Evolutionary conservation across 192 early-diverging fungal genomes (phyloP).

Genomic region (Gaertneriomyces semiglobifer): DNA sequence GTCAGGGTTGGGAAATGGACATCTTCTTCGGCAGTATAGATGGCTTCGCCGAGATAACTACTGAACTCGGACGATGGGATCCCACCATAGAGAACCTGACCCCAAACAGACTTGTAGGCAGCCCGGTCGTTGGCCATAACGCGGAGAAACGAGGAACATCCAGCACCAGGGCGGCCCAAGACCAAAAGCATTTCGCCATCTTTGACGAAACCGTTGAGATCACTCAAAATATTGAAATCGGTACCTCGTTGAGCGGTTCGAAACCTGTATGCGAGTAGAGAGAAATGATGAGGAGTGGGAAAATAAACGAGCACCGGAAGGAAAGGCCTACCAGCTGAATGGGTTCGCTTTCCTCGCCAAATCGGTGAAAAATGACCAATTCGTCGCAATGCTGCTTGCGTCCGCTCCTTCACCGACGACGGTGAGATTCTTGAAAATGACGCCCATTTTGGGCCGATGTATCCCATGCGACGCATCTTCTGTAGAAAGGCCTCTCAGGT

Average conservation of each 20-base stretch:
- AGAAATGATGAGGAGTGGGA: background rate
- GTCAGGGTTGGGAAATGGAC: constrained; percentile 76
- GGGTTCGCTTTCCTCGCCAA: constrained; percentile 3
- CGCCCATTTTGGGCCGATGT: constrained; percentile 16
- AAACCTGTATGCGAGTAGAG: constrained; percentile 11
- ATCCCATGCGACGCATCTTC: constrained; percentile 8
- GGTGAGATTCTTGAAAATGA: constrained; percentile 22
- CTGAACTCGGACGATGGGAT: constrained; percentile 21
- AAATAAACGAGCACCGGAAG: background rate
- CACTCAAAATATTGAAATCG: constrained; percentile 37
- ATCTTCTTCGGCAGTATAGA: constrained; percentile 81
- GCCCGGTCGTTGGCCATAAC: constrained; percentile 8
- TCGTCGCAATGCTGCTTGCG: constrained; percentile 11
- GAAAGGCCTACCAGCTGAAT: constrained; percentile 1
- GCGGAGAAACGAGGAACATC: constrained; percentile 14
- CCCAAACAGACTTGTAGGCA: constrained; percentile 19
- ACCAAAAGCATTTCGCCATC: constrained; percentile 19
- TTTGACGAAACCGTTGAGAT: constrained; percentile 18
- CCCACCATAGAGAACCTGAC: constrained; percentile 11
- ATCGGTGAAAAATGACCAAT: background rate
- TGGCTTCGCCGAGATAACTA: constrained; percentile 57
- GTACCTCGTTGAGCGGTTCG: constrained; percentile 8
- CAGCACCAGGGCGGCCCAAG: constrained; percentile 17
- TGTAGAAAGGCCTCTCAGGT: background rate
- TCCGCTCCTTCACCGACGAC: constrained; percentile 27